Conservation (phyloP, 257 asterid genomes). For the Scutellaria barbata region DNA sequence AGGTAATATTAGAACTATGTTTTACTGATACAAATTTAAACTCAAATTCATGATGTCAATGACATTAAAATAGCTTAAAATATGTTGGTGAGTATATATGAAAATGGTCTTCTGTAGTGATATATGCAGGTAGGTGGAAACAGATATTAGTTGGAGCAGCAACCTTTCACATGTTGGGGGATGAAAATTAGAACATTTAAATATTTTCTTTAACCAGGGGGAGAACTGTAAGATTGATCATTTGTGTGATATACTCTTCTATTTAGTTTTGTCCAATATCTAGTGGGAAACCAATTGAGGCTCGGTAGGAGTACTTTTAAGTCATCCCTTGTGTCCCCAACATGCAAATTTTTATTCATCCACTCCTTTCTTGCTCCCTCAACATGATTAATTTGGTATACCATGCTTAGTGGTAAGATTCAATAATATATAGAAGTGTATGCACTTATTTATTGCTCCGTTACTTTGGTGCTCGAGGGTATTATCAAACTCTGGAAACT, state of each 20-base stretch:
- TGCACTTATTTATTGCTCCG: constrained; percentile 22
- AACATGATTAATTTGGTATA: constrained; percentile 9
- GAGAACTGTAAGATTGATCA: constrained; percentile 23
- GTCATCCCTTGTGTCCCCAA: constrained; percentile 10
- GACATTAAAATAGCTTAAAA: not conserved
- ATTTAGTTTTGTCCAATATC: constrained; percentile 21
- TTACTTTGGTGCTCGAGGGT: constrained; percentile 27
- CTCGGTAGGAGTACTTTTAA: constrained; percentile 14
- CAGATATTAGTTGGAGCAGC: constrained; percentile 15
- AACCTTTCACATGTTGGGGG: constrained; percentile 9
- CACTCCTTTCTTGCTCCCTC: constrained; percentile 31
- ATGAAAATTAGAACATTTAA: constrained; percentile 19
- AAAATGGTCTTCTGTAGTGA: constrained; percentile 14
- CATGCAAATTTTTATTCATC: constrained; percentile 15
- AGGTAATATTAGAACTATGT: not conserved
- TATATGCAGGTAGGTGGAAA: constrained; percentile 19
- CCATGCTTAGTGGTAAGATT: constrained; percentile 25
- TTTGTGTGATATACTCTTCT: constrained; percentile 1
- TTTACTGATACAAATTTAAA: not conserved
- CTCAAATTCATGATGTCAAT: not conserved
- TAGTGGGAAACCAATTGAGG: constrained; percentile 11
- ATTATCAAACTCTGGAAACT: constrained; percentile 39
- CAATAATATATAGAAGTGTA: constrained; percentile 25
- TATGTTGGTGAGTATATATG: not conserved
- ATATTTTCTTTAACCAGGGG: constrained; percentile 20